A percentile compares a stretch with the other conserved stretches of the same genome.
phyloP scores from a whole-genome alignment of 306 rosid genomes.

The Trifolium pratense region DNA sequence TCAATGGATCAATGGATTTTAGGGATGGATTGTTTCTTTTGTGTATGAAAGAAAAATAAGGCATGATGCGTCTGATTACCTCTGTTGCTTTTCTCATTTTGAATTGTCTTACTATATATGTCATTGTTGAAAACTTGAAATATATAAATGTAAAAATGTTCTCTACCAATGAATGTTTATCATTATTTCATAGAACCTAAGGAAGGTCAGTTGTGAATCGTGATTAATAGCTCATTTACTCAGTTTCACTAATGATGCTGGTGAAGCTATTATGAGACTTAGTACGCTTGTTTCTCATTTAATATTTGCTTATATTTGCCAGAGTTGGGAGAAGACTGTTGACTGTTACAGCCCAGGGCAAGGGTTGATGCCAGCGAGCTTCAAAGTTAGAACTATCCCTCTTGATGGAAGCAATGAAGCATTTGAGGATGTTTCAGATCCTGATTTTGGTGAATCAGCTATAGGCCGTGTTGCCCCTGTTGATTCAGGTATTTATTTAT shows the following conservation, averaged over 20 bases:
- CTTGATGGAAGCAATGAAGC: constrained; percentile 76
- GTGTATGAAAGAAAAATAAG: constrained; percentile 10
- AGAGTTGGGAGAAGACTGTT: constrained; percentile 96
- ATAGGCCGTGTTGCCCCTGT: constrained; percentile 96
- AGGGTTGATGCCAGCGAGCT: constrained; percentile 96
- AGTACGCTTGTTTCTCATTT: constrained; percentile 9
- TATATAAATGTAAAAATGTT: neutral
- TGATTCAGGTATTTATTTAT: constrained; percentile 68
- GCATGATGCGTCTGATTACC: neutral
- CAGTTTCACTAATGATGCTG: constrained; percentile 13
- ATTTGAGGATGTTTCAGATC: constrained; percentile 86
- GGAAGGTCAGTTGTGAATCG: neutral
- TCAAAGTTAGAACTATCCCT: constrained; percentile 70
- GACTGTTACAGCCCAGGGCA: constrained; percentile 95
- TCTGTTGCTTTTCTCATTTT: constrained; percentile 22
- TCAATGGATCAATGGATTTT: constrained; percentile 31
- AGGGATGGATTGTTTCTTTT: constrained; percentile 10
- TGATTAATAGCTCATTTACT: neutral
- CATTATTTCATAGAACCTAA: neutral
- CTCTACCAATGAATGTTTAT: constrained; percentile 8
- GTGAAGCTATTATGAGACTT: constrained; percentile 21
- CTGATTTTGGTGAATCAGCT: constrained; percentile 97
- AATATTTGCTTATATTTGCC: constrained; percentile 34
- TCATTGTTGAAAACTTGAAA: constrained; percentile 35
- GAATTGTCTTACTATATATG: neutral